phyloP scores from a whole-genome alignment of 805 yeast genomes.

The Huiozyma naganishii region DNA sequence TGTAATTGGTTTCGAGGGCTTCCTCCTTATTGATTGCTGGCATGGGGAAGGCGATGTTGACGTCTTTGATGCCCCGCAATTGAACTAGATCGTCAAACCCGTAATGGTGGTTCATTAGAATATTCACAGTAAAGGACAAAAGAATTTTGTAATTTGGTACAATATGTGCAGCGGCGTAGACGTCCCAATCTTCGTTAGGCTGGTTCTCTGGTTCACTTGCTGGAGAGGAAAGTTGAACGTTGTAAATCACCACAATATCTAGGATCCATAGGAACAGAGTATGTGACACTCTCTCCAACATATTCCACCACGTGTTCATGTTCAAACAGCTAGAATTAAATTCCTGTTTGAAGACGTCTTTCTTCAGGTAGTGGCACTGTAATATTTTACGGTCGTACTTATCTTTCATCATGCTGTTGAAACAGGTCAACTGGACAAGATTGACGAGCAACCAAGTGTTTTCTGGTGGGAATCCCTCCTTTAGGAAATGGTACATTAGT shows the following conservation, averaged over 20 bases:
- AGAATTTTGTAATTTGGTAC: conserved; percentile 29
- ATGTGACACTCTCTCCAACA: conserved; percentile 22
- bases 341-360: conserved; percentile 25
- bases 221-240: conserved; percentile 27
- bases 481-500: conserved; percentile 20
- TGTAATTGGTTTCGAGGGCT: conserved; percentile 6
- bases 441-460: conserved; percentile 24
- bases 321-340: conserved; percentile 17
- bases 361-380: conserved; percentile 6
- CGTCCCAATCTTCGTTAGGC: conserved; percentile 16
- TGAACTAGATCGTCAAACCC: conserved; percentile 32
- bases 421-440: conserved; percentile 22
- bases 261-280: conserved; percentile 25
- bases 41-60: conserved; percentile 12
- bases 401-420: conserved; percentile 16
- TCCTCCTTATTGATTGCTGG: background rate
- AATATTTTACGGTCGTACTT: conserved; percentile 19
- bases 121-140: conserved; percentile 31
- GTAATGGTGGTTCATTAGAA: conserved; percentile 39
- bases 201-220: conserved; percentile 7
- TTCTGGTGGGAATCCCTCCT: background rate
- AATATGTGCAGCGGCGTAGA: conserved; percentile 18
- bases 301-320: conserved; percentile 24
- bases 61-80: conserved; percentile 15
- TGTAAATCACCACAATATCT: conserved; percentile 21